phyloP scores from a whole-genome alignment of 192 early-diverging fungal genomes.

The Phlyctochytrium planicorne region DNA sequence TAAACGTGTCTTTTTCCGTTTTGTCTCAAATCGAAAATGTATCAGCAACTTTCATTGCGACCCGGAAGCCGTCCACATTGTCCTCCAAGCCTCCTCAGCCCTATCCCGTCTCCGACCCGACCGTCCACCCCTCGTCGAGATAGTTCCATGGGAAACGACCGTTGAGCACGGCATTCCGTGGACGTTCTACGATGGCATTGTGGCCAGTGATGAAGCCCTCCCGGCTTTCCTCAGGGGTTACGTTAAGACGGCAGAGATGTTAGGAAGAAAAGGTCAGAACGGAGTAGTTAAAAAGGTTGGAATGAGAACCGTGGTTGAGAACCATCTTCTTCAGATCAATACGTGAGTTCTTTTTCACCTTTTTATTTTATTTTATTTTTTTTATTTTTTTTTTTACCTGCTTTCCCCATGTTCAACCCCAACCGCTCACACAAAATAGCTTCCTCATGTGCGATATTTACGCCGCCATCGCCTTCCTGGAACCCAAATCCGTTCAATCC shows the following conservation, averaged over 20 bases:
- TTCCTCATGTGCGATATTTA: slow-evolving; percentile 32
- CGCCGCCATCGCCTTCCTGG: slow-evolving; percentile 7
- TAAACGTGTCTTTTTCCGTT: too few relatives aligned
- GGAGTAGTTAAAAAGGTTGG: too few relatives aligned
- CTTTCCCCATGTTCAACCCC: too few relatives aligned
- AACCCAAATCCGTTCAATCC: slow-evolving; percentile 22
- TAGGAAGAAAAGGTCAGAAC: neutral
- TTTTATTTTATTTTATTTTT: too few relatives aligned
- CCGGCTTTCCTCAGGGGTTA: slow-evolving; percentile 9
- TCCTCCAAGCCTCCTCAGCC: slow-evolving; percentile 28
- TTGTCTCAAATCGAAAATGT: too few relatives aligned
- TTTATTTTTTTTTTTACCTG: too few relatives aligned
- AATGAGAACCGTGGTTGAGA: too few relatives aligned
- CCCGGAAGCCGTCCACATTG: slow-evolving; percentile 46
- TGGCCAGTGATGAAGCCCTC: neutral
- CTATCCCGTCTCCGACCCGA: neutral
- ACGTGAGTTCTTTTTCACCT: too few relatives aligned
- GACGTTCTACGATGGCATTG: slow-evolving; percentile 32
- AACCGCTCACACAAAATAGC: too few relatives aligned
- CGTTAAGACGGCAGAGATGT: slow-evolving; percentile 3
- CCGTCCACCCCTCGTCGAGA: slow-evolving; percentile 23
- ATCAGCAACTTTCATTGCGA: slow-evolving; percentile 52
- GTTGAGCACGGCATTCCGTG: slow-evolving; percentile 43
- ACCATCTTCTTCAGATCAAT: too few relatives aligned
- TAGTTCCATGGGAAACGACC: slow-evolving; percentile 47